Conservation (phyloP, 495 filamentous ascomycete species). For the Thermothielavioides terrestris region DNA sequence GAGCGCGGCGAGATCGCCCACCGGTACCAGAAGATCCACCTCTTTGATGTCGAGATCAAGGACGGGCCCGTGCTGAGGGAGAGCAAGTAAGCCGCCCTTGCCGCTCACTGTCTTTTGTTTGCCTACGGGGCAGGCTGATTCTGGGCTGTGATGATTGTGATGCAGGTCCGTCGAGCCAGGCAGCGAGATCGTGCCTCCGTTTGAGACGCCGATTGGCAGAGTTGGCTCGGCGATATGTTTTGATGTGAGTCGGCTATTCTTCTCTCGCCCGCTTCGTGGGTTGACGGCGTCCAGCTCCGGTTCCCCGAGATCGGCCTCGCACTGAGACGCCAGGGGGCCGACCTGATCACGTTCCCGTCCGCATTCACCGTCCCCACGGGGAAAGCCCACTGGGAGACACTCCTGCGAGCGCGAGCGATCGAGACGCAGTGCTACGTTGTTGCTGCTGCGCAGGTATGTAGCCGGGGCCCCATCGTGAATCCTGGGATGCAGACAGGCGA, state of each 20-base stretch:
- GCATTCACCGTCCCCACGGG: constrained; percentile 90
- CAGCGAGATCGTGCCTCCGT: constrained; percentile 44
- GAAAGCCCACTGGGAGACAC: constrained; percentile 70
- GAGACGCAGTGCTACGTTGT: constrained; percentile 85
- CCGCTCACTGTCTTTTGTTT: too few relatives aligned
- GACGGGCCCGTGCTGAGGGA: constrained; percentile 23
- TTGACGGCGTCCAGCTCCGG: constrained; percentile 33
- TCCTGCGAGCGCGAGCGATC: constrained; percentile 75
- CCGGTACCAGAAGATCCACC: constrained; percentile 50
- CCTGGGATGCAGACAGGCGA: not conserved
- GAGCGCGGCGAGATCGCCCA: constrained; percentile 30
- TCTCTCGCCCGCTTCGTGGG: not conserved
- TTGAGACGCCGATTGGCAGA: constrained; percentile 62
- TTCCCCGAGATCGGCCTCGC: constrained; percentile 73
- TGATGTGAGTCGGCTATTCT: constrained; percentile 45
- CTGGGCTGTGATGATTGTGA: constrained; percentile 10
- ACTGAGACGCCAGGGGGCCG: constrained; percentile 42
- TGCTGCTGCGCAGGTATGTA: constrained; percentile 68
- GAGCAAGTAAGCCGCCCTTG: constrained; percentile 16
- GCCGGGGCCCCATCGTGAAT: constrained; percentile 28
- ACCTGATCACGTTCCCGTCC: constrained; percentile 78
- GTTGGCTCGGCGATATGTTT: constrained; percentile 82
- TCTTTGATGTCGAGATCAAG: constrained; percentile 36
- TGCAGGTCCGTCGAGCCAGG: constrained; percentile 27
- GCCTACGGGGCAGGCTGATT: too few relatives aligned